Evolutionary conservation across 352 stramenopile genomes (phyloP), one percentile per base, ranked within the genome.

Genomic region (Globisporangium paddicum): DNA sequence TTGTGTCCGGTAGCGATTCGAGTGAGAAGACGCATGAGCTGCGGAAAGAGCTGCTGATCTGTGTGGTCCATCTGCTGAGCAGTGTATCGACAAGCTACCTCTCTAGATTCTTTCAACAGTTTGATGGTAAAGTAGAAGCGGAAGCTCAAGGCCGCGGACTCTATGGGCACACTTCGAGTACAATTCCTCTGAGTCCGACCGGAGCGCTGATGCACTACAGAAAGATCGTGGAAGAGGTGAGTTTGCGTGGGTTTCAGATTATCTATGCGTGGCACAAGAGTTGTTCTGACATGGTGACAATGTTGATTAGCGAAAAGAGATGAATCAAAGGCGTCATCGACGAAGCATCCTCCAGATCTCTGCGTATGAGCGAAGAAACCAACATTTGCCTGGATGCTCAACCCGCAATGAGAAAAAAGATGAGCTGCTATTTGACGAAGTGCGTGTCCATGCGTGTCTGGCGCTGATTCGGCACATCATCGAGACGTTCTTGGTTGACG

Each of bases 11-110:
- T 42, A 7, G 9, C 11, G 48, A 53, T 28, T 25, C 37, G 3
- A 50, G 11, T 10, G 41, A 66, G 5, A 68, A 62, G 7, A 35
- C 49, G 2, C 57, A 64, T 26, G 68, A 82, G 40, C 68, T 88
- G 2, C 67, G 75, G 32, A 87, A 84, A 47, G 81, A 90, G 52
- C 58, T 89, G 44, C 59, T 89, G 30, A 62, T 83, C n/a, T 90
- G 76, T 28, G 67, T 88, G 4, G 73, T 64, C 2, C 79, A 90
- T 47, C 56, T 90, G 28, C 63, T 90, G 11, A 82, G 71, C 61
- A 85, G 69, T 32, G 77, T 90, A 14, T 85, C 78, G 8, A 71
- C 51, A 0, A 28, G 54, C 21, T 69, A 81, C 16, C 48, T 90
- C 6, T 59, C 62, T 1, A 67, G 60, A 35, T 84, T 87, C 55